phyloP scores from a whole-genome alignment of 2,329 filamentous ascomycete genomes.

The Thielaviopsis euricoi region DNA sequence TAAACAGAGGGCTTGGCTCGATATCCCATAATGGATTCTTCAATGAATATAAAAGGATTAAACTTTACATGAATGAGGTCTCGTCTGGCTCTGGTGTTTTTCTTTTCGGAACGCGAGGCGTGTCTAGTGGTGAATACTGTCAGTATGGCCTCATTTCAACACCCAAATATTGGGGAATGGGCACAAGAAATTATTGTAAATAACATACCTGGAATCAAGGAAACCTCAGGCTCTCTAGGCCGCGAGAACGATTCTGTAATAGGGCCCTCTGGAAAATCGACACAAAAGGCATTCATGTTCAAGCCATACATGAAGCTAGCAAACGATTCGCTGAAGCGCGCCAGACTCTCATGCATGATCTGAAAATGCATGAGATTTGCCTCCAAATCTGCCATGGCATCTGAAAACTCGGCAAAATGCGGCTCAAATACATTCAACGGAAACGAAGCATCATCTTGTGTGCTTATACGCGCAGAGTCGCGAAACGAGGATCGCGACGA shows the following conservation, averaged over 20 bases:
- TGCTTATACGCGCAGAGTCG: constrained; percentile 46
- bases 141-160: neutral
- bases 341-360: constrained; percentile 86
- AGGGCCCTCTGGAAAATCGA: constrained; percentile 91
- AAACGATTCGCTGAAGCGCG: constrained; percentile 90
- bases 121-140: constrained; percentile 9
- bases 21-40: neutral
- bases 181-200: neutral
- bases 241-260: constrained; percentile 67
- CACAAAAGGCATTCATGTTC: constrained; percentile 98
- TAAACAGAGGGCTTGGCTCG: neutral
- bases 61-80: constrained; percentile 18
- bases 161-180: too few relatives aligned
- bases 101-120: constrained; percentile 7
- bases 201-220: constrained; percentile 5
- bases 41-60: neutral
- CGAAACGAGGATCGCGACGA: constrained; percentile 80
- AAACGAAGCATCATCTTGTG: constrained; percentile 35
- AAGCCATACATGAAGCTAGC: constrained; percentile 87
- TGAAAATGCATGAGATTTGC: constrained; percentile 96
- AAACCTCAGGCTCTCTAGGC: constrained; percentile 36
- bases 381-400: constrained; percentile 89
- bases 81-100: constrained; percentile 27
- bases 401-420: constrained; percentile 80
- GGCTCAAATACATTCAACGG: constrained; percentile 76